Evolutionary conservation across 192 early-diverging fungal genomes (phyloP).

Genomic region (Linnemannia hyalina): DNA sequence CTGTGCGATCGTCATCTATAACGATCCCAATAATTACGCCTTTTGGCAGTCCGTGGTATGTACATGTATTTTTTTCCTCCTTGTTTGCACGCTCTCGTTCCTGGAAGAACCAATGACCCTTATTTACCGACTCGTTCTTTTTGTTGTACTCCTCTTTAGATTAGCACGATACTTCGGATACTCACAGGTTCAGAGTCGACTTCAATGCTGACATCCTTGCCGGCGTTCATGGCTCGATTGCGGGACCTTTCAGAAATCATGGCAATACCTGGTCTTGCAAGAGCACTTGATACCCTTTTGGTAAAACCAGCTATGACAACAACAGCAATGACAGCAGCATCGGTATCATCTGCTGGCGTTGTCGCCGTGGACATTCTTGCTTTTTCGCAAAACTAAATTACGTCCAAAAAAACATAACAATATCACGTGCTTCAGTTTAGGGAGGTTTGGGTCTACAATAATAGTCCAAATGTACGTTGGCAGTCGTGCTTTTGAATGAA

Average conservation of each 20-base stretch:
- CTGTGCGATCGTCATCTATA: constrained; percentile 9
- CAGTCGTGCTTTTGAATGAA: too few relatives aligned
- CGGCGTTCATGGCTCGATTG: constrained; percentile 2
- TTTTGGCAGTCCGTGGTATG: constrained; percentile 15
- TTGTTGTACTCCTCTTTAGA: neutral
- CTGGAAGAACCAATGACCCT: neutral
- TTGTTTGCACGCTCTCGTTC: neutral
- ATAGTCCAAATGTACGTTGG: too few relatives aligned
- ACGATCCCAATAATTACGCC: neutral
- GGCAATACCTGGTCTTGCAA: neutral
- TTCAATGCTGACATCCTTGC: neutral
- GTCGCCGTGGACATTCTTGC: neutral
- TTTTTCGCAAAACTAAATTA: too few relatives aligned
- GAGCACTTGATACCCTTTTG: neutral
- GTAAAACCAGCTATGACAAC: neutral
- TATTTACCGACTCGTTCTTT: neutral
- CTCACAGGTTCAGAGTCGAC: neutral
- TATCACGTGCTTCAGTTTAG: too few relatives aligned
- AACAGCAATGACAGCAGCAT: neutral
- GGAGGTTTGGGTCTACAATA: too few relatives aligned
- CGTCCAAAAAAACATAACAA: too few relatives aligned
- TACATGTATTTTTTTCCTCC: neutral
- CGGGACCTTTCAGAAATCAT: neutral
- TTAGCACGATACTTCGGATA: neutral
- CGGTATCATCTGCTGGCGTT: neutral